Evolutionary conservation across 257 asterid species (phyloP), one percentile per base, ranked within the genome.

Genomic region (Forsythia suspensa): DNA sequence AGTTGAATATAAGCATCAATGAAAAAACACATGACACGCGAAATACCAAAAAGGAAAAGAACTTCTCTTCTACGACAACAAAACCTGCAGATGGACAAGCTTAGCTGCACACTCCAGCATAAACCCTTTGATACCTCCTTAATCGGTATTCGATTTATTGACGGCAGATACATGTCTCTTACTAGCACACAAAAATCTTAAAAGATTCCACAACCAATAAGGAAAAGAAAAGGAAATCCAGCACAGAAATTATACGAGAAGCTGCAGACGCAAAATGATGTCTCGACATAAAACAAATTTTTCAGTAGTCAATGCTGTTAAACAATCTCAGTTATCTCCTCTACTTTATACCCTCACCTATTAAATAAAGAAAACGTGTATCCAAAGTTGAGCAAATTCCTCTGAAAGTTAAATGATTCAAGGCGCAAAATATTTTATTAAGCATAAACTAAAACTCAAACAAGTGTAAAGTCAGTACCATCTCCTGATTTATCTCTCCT

Each of bases 401-500:
- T 21, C 39, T 11, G 15, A 8, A 59, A 59, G 67, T 59, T 59
- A 8, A 55, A 59, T 59, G 16, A 24, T 24, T 29, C 39, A 63
- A 63, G 70, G 29, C 10, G 18, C 16, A 63, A 24, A 29, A 10
- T 8, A 63, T 21, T 34, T 21, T 63, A 59, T 57, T 29, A n/a
- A 71, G 73, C 24, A 63, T 59, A 11, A 82, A 80, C 16, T 77
- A n/a, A 10, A 76, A 80, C 16, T 77, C n/a, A 10, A 76, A 78
- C 40, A 63, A 82, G 70, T 77, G 73, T 3, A 72, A 44, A 83
- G 77, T 41, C 0, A 55, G 71, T 89, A 95, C 98, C 99, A 79
- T 83, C 71, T 92, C 91, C 71, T 81, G 83, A 71, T 84, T 87
- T 6, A 85, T 90, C 84, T 82, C 89, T 80, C 89, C 89, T 7